Base-by-base conservation (phyloP, 768 basidiomycete genomes). In the Cantharellus anzutake region DNA sequence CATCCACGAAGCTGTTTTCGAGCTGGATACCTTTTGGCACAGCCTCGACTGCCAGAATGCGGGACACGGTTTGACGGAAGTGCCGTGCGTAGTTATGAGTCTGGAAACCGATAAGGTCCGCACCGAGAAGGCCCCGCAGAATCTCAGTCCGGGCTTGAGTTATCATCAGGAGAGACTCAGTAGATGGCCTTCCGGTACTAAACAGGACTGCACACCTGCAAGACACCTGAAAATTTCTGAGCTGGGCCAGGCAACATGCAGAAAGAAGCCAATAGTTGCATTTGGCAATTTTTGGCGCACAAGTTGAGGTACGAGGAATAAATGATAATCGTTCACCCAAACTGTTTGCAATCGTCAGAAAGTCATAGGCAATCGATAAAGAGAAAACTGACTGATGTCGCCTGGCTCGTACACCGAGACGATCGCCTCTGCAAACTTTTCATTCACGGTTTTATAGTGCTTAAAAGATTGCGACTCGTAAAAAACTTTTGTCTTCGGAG, bases 191-290 rank as follows among this genome's bases (percentile, higher is more conserved):
- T 78, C 57, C 85, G 78, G 2, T 86, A 29, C 20, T 29, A 29
- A 48, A 48, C 44, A 48, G 44, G 44, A 48, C 11, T 11, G 44
- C 44, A 11, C 29, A 48, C 44, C 81, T 2, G 84, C 82, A 39
- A 97, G 75, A 70, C 91, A 94, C 4, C 93, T 78, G 77, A 96
- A 96, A 65, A 96, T 93, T 71, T 98, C 94, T 37, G 87, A 90
- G 48, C 82, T 85, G 2, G 93, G 94, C 73, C 96, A 97, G 2
- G 94, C 88, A 60, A 93, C 91, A 68, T 97, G 94, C 71, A 96
- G 80, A 77, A 98, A 98, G 79, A 97, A 96, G 2, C 86, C 89
- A 64, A 90, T 86, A 41, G 82, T 80, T 0, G 81, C 80, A 20
- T 75, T 74, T 68, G 82, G 69, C 70, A 89, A 68, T 66, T 76